phyloP scores from a whole-genome alignment of 2,329 filamentous ascomycete species.

The Rutstroemia sp. region DNA sequence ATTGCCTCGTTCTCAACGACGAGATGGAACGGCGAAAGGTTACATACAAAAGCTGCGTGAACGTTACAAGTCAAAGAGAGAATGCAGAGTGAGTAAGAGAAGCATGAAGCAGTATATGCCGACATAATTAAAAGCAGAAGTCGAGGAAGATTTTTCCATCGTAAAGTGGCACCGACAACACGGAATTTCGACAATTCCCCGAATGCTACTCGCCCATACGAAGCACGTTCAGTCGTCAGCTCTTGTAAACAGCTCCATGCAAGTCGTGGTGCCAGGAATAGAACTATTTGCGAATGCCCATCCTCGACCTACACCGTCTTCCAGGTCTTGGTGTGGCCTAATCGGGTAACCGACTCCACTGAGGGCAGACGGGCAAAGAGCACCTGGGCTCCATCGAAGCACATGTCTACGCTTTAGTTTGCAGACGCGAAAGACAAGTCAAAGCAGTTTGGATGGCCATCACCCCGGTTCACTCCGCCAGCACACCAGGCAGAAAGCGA shows the following conservation, averaged over 20 bases:
- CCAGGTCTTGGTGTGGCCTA: background rate
- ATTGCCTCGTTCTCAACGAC: background rate
- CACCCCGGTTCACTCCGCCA: background rate
- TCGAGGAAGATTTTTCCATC: background rate
- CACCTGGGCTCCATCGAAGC: background rate
- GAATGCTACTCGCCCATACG: background rate
- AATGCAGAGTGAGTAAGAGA: background rate
- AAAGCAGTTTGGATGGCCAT: background rate
- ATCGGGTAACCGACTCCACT: background rate
- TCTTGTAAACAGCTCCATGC: background rate
- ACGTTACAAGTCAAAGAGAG: conserved; percentile 8
- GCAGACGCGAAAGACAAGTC: background rate
- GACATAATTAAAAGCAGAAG: conserved; percentile 5
- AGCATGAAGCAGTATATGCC: background rate
- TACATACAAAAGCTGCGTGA: conserved; percentile 2
- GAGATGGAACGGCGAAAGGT: background rate
- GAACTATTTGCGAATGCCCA: conserved; percentile 1
- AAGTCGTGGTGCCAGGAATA: conserved; percentile 2
- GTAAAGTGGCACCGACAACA: background rate
- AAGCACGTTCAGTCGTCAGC: background rate
- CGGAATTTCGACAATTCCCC: background rate
- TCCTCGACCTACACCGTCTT: background rate
- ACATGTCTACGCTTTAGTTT: background rate
- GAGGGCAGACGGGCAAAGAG: background rate
- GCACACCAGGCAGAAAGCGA: background rate